These are phyloP conservation scores for Colletotrichum kahawae DNA, from an alignment of 2,329 filamentous ascomycete species.

Conservation along the genomic window DNA sequence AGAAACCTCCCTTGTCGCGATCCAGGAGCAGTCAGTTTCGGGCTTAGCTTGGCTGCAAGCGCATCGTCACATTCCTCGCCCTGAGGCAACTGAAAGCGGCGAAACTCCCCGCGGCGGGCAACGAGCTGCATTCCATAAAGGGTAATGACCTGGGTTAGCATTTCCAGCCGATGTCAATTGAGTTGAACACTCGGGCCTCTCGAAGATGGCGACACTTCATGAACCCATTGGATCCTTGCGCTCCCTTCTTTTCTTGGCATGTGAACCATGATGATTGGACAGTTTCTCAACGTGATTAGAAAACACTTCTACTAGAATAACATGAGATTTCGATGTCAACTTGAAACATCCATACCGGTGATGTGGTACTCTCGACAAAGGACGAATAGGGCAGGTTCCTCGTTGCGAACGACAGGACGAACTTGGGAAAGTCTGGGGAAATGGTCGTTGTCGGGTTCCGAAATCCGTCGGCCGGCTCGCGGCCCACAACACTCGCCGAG, in stretches of 20 bases:
- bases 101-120: background rate
- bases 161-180: background rate
- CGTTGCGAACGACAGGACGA: background rate
- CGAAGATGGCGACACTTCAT: background rate
- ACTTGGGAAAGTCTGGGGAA: background rate
- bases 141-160: background rate
- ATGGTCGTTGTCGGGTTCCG: background rate
- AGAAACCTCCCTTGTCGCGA: background rate
- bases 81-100: background rate
- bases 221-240: background rate
- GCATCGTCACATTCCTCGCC: background rate
- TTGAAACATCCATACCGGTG: background rate
- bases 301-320: background rate
- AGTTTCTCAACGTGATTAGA: background rate
- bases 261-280: background rate
- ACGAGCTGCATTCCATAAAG: conserved; percentile 2
- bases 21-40: background rate
- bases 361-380: background rate
- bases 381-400: background rate
- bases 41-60: background rate
- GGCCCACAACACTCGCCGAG: background rate
- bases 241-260: background rate
- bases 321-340: background rate
- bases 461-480: background rate
- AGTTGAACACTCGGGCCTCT: background rate